Evolutionary conservation across 805 yeast species (phyloP).

Genomic region (Kazachstania martiniae): DNA sequence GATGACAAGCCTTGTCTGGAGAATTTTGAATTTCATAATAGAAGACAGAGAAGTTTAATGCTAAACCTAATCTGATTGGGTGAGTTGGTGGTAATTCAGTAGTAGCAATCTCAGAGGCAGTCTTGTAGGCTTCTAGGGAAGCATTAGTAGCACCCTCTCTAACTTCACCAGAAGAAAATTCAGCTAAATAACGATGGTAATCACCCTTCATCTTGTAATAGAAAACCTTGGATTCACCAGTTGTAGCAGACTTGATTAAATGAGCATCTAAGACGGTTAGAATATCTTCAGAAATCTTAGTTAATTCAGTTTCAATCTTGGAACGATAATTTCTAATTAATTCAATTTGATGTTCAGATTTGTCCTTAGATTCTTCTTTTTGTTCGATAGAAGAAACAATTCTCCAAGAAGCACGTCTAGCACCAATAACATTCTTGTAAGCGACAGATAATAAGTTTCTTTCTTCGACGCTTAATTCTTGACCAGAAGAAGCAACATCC

Average conservation of each 20-base stretch:
- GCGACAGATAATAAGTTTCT: slow-evolving; percentile 96
- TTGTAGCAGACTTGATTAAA: slow-evolving; percentile 85
- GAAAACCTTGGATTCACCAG: slow-evolving; percentile 96
- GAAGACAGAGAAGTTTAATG: slow-evolving; percentile 94
- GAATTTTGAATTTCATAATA: slow-evolving; percentile 97
- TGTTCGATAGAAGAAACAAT: slow-evolving; percentile 96
- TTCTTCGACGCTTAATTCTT: slow-evolving; percentile 94
- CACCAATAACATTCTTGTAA: slow-evolving; percentile 96
- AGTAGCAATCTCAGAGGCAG: slow-evolving; percentile 94
- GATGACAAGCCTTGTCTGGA: slow-evolving; percentile 97
- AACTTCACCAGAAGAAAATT: slow-evolving; percentile 84
- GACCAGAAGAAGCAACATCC: slow-evolving; percentile 91
- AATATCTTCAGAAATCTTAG: slow-evolving; percentile 90
- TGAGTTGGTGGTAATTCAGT: slow-evolving; percentile 97
- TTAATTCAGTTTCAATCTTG: slow-evolving; percentile 86
- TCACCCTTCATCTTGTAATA: slow-evolving; percentile 99
- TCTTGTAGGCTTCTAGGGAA: slow-evolving; percentile 87
- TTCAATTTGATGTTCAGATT: slow-evolving; percentile 68
- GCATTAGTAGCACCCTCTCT: slow-evolving; percentile 87
- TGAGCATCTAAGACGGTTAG: slow-evolving; percentile 78
- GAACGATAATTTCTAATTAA: slow-evolving; percentile 90
- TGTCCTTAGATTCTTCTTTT: slow-evolving; percentile 94
- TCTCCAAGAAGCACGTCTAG: slow-evolving; percentile 99
- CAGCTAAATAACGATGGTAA: slow-evolving; percentile 97
- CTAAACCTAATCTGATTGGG: slow-evolving; percentile 96